Base-by-base conservation (phyloP, 2,329 filamentous ascomycete genomes). In the Aureobasidium sp. region DNA sequence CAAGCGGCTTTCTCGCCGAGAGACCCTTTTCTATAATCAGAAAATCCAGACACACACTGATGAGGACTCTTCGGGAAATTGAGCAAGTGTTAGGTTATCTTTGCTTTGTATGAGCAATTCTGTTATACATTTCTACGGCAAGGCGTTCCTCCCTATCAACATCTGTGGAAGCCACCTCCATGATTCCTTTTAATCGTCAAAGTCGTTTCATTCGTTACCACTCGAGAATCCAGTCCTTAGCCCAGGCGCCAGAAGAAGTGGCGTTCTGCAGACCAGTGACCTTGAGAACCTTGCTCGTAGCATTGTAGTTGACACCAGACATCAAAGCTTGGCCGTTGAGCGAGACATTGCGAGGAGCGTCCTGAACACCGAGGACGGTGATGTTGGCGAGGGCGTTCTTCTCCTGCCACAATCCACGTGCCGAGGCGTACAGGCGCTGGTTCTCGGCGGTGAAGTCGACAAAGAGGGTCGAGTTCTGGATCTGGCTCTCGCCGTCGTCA, bases 401-500 rank as follows among this genome's bases (percentile, higher is more conserved):
- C 56, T 85, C 81, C 6, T 69, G 61, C 63, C 75, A 86, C 3
- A 65, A 65, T 0, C 84, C 83, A 0, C 67, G 60, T 0, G 74
- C 70, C 1, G 65, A 69, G 0, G 77, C 77, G 25, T 71, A 74
- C 1, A 86, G 64, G 6, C 70, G 72, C 1, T 71, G 72, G 7
- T 68, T 64, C 0, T 68, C 66, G 0, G 72, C 73, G 0, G 69
- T 67, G n/a, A 82, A 77, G 60, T 73, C 62, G 21, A 88, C 76
- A 56, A 73, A 73, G 4, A 82, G 73, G 0, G 76, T 83, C 0
- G 73, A 71, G 11, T 76, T 71, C 0, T 79, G 83, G 29, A 67
- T 61, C 6, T 88, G 55, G 53, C 81, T 86, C 68, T 84, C 84
- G 1, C 87, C 86, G 60, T 91, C 87, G 60, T 90, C 87, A 6